Base-by-base conservation (phyloP, 768 basidiomycete genomes). In the Boletus rubroflammeus region DNA sequence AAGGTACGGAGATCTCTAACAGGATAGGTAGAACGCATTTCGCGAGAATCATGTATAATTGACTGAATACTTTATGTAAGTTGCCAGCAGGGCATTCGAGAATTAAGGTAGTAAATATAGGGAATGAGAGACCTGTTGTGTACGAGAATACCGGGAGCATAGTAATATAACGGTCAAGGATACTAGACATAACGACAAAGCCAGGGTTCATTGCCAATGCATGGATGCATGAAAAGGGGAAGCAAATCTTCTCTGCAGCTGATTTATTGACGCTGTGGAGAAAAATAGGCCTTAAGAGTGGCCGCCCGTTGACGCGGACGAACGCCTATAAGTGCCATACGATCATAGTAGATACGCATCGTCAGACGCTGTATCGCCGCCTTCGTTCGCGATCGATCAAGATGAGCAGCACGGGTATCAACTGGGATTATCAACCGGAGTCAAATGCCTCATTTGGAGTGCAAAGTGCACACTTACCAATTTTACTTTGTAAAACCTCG, bases 311-410 rank as follows among this genome's bases (percentile, higher is more conserved):
- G 60, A 48, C 62, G 56, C 7, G 31, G 50, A 43, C 58, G 58
- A 47, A 25, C n/a, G 39, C 67, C 69, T 15, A 66, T 55, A 29
- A 69, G 63, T 9, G 72, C 72, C 47, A 62, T 57, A 8, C 80
- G 82, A 60, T 88, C 84, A 62, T 86, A 89, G 62, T 80, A 67
- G 13, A 90, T 69, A 23, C 84, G 80, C 73, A 86, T 78, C 9
- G 80, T 74, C 14, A 89, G 67, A 41, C 79, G 80, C 63, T 90
- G 86, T 46, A 90, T 68, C 0, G 79, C 78, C 3, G 82, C 85
- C 60, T 91, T 92, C 5, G 82, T 78, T 52, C 85, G 78, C 3
- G 89, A 88, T 44, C 90, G 83, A 57, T 90, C 88, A 32, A 92
- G 75, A 67, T 88, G 81, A 2, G 84, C 82, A 26, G 86, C 88